Conservation (phyloP, 495 filamentous ascomycete species). For the Saxophila tyrrhenica region DNA sequence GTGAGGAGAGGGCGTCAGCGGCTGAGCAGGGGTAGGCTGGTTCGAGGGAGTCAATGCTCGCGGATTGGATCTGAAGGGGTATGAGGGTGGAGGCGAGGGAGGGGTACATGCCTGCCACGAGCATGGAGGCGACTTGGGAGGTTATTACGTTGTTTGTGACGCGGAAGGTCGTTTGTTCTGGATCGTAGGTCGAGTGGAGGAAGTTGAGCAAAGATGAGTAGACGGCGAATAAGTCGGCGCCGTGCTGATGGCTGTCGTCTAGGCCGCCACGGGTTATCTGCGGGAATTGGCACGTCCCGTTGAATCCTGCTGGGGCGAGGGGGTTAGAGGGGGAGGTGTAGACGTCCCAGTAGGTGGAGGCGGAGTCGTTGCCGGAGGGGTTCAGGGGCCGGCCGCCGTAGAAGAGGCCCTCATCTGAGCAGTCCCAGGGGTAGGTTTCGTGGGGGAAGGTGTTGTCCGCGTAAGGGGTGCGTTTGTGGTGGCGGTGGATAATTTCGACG, state of each 20-base stretch:
- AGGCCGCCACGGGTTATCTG: conserved; percentile 56
- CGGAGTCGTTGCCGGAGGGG: conserved; percentile 30
- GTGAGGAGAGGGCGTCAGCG: conserved; percentile 34
- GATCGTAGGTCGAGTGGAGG: conserved; percentile 38
- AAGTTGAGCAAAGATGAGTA: conserved; percentile 51
- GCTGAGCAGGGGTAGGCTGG: conserved; percentile 48
- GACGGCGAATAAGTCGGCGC: conserved; percentile 49
- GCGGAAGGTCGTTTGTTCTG: conserved; percentile 39
- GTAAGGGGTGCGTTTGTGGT: conserved; percentile 66
- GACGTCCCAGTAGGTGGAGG: conserved; percentile 44
- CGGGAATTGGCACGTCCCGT: conserved; percentile 58
- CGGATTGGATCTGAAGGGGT: conserved; percentile 41
- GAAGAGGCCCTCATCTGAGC: conserved; percentile 48
- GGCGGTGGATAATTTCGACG: conserved; percentile 61
- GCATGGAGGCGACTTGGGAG: conserved; percentile 55
- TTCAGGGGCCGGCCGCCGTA: conserved; percentile 43
- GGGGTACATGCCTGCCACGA: conserved; percentile 49
- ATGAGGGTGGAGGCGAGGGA: conserved; percentile 10
- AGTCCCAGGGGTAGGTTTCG: conserved; percentile 55
- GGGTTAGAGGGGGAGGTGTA: conserved; percentile 47
- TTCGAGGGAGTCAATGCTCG: conserved; percentile 50
- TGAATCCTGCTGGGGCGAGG: conserved; percentile 44
- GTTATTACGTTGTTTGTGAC: conserved; percentile 64
- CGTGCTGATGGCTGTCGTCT: conserved; percentile 56
- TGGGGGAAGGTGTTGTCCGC: conserved; percentile 54